Base-by-base conservation (phyloP, 2,329 filamentous ascomycete genomes). In the Ceratocystis colombiana region DNA sequence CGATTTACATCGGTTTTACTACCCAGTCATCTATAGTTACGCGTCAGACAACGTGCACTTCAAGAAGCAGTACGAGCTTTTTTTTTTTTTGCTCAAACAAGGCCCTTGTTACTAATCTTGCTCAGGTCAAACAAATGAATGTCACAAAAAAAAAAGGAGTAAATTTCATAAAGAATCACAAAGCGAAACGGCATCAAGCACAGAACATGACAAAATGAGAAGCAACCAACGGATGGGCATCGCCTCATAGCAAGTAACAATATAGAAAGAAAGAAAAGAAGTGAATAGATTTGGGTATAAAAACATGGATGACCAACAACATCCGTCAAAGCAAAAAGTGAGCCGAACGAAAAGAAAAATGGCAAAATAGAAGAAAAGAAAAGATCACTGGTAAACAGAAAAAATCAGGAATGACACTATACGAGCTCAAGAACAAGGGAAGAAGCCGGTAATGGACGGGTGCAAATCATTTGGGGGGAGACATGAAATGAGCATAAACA, bases 281-380 rank as follows among this genome's bases (percentile, higher is more conserved):
- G 57, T 46, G 45, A 62, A 45, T 20, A 62, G 17, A 63, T 63
- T 50, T 63, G 63, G 48, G 53, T 59, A 59, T 65, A 59, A 57
- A 59, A 59, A 30, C 25, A 65, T 59, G 5, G 17, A 25, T 22
- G 22, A 41, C 64, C 64, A 64, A 66, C 12, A 69, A 25, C 48
- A 53, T 53, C 45, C 46, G 64, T 55, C 33, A 37, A 68, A 67
- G 20, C 57, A 45, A 63, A 67, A 65, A 64, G 62, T 22, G 28
- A 22, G 3, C 44, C 3, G 30, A 69, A 63, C 67, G 68, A 65
- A 55, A 50, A 68, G 22, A 53, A 66, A 61, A 64, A 55, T 48
- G 64, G 69, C 65, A 66, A 45, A 62, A n/a, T 41, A 67, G 50
- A 66, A 41, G 17, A 61, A 48, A 63, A 61, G 37, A 61, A 57